Evolutionary conservation across 2,329 filamentous ascomycete genomes (phyloP), one percentile per base, ranked within the genome.

Genomic region (Monilinia polystroma): DNA sequence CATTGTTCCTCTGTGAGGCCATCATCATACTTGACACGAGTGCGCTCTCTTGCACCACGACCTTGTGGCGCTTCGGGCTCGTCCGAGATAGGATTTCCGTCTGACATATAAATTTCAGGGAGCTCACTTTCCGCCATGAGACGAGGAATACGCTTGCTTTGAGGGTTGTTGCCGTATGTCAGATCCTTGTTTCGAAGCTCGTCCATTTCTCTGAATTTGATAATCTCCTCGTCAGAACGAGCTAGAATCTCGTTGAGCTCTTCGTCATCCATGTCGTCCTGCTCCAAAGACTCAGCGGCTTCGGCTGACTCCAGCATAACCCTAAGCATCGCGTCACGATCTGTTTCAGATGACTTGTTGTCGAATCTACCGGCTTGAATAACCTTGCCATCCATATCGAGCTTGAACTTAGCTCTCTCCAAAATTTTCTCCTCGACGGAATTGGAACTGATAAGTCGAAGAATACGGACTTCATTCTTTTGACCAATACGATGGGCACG

Each of bases 401-500:
- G 86, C 85, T 99, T 99, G 85, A 90, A 99, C 72, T 97, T 90
- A 3, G 95, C 95, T 77, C 94, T 90, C 78, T 98, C 95, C 63
- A 99, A 82, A 76, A 99, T 99, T 83, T 98, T 97, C 80, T 99
- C 95, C 79, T 99, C 95, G 2, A 99, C 93, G 0, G 95, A 98
- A 75, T 96, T 97, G 12, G 93, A 96, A 71, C 90, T 97, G 78
- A 99, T 98, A 55, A 99, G 84, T 79, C 95, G 90, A 68, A 99
- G 81, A 77, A 99, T 99, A 74, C 95, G 91, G 66, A 99, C 95
- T 79, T 99, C 95, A 74, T 99, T 99, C 88, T 99, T 99, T 79
- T 99, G 95, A 69, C 95, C 95, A 72, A 99, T 99, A 90, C 95
- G 94, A 87, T 99, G 95, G 57, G 95, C 95, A 89, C 95, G 95